Conservation (phyloP, 441 rosid species). For the Populus hybrid region DNA sequence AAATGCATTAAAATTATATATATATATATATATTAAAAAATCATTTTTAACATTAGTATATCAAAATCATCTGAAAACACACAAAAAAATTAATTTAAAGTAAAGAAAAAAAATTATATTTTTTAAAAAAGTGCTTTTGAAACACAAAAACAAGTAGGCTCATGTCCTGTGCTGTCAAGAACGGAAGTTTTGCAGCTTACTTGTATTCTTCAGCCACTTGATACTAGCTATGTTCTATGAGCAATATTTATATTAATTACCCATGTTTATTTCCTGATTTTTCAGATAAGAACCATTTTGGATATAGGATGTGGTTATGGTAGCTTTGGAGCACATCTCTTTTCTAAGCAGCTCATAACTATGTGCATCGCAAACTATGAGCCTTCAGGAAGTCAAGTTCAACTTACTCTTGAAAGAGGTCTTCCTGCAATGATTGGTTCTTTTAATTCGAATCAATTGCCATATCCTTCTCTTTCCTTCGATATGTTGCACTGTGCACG, state of each 20-base stretch:
- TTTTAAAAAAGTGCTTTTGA: no score
- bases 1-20: no score
- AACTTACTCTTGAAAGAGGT: no score
- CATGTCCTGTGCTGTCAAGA: not conserved
- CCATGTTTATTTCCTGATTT: conserved; percentile 4
- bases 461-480: conserved; percentile 94
- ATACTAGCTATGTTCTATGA: not conserved
- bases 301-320: conserved; percentile 99
- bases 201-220: not conserved
- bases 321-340: conserved; percentile 97
- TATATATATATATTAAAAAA: no score
- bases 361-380: conserved; percentile 97
- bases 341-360: conserved; percentile 74
- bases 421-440: conserved; percentile 44
- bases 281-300: conserved; percentile 87
- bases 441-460: conserved; percentile 73
- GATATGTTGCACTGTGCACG: conserved; percentile 98
- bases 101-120: no score
- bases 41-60: no score
- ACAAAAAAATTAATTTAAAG: no score
- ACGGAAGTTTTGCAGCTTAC: not conserved
- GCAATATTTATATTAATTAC: not conserved
- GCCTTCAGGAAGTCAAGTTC: conserved; percentile 21
- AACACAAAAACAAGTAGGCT: no score
- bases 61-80: no score